Evolutionary conservation across 495 filamentous ascomycete species (phyloP), one percentile per base, ranked within the genome.

Genomic region (Cladorrhinum samala): DNA sequence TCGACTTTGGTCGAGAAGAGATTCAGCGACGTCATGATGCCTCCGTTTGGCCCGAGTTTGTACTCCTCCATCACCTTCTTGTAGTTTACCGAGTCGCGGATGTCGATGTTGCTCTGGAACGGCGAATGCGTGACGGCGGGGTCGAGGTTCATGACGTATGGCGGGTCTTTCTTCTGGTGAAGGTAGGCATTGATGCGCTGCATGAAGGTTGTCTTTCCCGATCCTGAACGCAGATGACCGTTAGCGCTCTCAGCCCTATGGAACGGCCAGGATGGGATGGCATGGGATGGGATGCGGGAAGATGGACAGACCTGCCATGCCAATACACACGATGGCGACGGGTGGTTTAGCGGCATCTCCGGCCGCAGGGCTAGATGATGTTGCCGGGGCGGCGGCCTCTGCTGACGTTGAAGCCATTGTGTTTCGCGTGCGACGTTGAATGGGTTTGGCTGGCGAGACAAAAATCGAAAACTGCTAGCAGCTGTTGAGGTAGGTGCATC

Each of bases 1-100:
- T 98, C 94, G 60, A 98, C 86, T 62, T 98, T 98, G 33, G 93
- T 98, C 11, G 91, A 87, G 70, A 97, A 98, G 16, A 98, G 82
- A 63, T 98, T 98, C 24, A 98, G 71, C 2, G 88, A 93, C 3
- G 93, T 99, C 58, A 97, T 75, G 59, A 99, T 97, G n/a, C 91
- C 93, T 30, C 93, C 93, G 73, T 98, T 98, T 3, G 93, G 93
- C 0, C 93, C 93, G 0, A 99, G 82, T 62, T 96, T 96, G 77
- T 97, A 97, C 66, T 96, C 88, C 68, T 88, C 89, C 93, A 99
- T 99, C 56, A 99, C 93, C 69, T 99, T 92, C 68, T 95, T 94
- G 79, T 99, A 99, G 74, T 99, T 95, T 64, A 99, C 89, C 23
- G 86, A 91, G 70, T 99, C 94, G 53, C 94, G 89, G 62, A 99